A percentile compares a stretch with the other conserved stretches of the same genome.
Conservation (phyloP, 352 stramenopile genomes). For the Globisporangium uncinulatum region DNA sequence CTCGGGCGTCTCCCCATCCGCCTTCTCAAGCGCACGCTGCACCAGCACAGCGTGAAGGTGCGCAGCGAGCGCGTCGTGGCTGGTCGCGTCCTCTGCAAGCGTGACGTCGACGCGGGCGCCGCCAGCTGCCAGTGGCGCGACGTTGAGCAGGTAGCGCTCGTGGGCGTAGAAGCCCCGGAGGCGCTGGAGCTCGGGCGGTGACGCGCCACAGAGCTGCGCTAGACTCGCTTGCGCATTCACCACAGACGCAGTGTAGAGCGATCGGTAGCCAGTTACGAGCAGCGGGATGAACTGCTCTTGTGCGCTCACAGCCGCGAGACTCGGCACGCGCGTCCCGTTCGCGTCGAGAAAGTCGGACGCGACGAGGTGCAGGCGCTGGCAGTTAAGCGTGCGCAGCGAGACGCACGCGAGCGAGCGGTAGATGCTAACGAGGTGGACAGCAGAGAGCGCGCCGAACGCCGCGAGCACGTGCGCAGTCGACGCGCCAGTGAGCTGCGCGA, state of each 20-base stretch:
- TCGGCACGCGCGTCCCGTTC: slow-evolving; percentile 12
- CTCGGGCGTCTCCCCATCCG: background rate
- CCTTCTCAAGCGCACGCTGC: slow-evolving; percentile 31
- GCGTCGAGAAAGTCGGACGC: slow-evolving; percentile 35
- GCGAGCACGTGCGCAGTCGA: slow-evolving; percentile 41
- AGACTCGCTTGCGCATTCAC: slow-evolving; percentile 47
- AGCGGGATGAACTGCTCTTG: slow-evolving; percentile 55
- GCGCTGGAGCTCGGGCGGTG: slow-evolving; percentile 27
- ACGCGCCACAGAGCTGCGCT: slow-evolving; percentile 29
- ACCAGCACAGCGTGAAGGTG: slow-evolving; percentile 55
- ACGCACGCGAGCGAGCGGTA: slow-evolving; percentile 58
- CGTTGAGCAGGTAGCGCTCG: slow-evolving; percentile 58
- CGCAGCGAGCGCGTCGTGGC: slow-evolving; percentile 30
- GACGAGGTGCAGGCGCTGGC: slow-evolving; percentile 55
- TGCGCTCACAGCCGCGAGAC: slow-evolving; percentile 26
- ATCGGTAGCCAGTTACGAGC: slow-evolving; percentile 43
- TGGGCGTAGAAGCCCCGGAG: slow-evolving; percentile 37
- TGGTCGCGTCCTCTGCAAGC: slow-evolving; percentile 40
- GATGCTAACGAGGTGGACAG: slow-evolving; percentile 46
- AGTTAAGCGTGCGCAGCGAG: slow-evolving; percentile 63
- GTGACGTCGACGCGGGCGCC: slow-evolving; percentile 39
- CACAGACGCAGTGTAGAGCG: slow-evolving; percentile 37
- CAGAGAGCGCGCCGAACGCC: slow-evolving; percentile 47
- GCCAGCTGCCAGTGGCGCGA: slow-evolving; percentile 15
- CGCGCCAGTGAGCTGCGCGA: slow-evolving; percentile 54